Evolutionary conservation across 208 protist species (phyloP).

Genomic region (Leishmania braziliensis): DNA sequence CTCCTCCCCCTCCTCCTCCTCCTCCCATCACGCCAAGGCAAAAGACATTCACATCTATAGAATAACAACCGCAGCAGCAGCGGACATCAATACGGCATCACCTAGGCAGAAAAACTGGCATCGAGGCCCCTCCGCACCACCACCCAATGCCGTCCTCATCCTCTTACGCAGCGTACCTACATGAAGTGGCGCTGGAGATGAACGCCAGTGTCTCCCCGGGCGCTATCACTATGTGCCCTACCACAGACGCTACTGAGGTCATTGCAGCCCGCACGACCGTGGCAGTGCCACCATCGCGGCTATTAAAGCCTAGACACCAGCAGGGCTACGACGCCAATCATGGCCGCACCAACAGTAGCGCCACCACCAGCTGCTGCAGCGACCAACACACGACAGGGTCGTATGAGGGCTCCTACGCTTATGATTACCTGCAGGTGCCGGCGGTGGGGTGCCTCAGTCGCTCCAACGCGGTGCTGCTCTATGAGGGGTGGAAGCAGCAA

Average conservation of each 20-base stretch:
- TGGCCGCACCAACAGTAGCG: neutral
- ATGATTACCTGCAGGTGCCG: conserved; percentile 28
- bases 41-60: neutral
- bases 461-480: conserved; percentile 2
- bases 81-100: neutral
- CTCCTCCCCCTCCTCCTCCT: neutral
- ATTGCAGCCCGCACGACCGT: neutral
- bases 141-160: conserved; percentile 1
- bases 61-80: neutral
- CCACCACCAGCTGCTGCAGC: neutral
- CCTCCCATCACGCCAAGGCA: neutral
- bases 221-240: neutral
- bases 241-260: neutral
- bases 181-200: conserved; percentile 17
- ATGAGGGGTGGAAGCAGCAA: neutral
- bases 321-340: neutral
- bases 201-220: conserved; percentile 6
- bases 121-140: neutral
- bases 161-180: conserved; percentile 31
- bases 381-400: neutral
- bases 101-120: neutral
- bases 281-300: neutral
- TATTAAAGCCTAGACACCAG: neutral
- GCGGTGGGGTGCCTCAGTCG: neutral
- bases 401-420: conserved; percentile 5